These are phyloP conservation scores for Pichia californica DNA, from an alignment of 805 yeast species.

Conservation along the genomic window DNA sequence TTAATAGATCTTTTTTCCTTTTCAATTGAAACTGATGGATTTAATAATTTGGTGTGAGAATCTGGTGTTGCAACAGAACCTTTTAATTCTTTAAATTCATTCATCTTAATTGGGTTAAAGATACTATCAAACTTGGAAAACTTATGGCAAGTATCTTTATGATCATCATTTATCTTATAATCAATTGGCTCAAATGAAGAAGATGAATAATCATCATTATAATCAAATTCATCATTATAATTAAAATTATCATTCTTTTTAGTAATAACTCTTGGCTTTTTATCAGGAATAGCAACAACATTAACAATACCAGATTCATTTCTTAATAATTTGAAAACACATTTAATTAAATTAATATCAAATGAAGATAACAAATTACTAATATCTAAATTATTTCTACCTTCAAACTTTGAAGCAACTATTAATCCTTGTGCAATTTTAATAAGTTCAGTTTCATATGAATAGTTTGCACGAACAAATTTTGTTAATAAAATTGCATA, in stretches of 20 bases:
- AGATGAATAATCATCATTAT: too few species aligned
- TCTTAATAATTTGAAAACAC: slow-evolving; percentile 8
- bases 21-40: too few species aligned
- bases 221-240: too few species aligned
- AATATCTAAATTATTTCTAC: slow-evolving; percentile 3
- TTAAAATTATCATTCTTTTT: not conserved
- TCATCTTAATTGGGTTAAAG: too few species aligned
- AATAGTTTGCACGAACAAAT: slow-evolving; percentile 1
- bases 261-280: not conserved
- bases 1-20: too few species aligned
- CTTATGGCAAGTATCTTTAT: too few species aligned
- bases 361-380: slow-evolving; percentile 1
- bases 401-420: slow-evolving; percentile 7
- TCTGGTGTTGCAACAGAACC: too few species aligned
- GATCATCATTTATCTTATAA: too few species aligned
- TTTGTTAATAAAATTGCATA: slow-evolving; percentile 9
- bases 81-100: too few species aligned
- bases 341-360: slow-evolving; percentile 10
- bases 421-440: slow-evolving; percentile 2
- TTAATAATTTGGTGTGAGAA: too few species aligned
- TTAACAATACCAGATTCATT: slow-evolving; percentile 1
- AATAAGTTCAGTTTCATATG: slow-evolving; percentile 3
- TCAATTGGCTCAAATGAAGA: too few species aligned
- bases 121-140: too few species aligned
- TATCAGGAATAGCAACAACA: slow-evolving; percentile 4